phyloP scores from a whole-genome alignment of 2,329 filamentous ascomycete species.

The Xylariales sp. region DNA sequence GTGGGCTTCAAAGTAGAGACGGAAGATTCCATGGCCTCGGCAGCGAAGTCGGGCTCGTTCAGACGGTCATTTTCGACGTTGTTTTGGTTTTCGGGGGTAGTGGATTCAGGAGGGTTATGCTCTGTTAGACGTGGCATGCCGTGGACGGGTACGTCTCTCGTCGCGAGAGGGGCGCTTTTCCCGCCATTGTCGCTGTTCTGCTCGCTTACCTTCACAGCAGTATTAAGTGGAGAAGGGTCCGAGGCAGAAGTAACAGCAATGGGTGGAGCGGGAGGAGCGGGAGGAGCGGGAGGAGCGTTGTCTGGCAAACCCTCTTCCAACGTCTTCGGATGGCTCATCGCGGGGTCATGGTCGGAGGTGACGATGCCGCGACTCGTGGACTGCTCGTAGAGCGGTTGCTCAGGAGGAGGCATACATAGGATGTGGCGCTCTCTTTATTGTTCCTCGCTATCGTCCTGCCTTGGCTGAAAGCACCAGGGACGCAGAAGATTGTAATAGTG shows the following conservation, averaged over 20 bases:
- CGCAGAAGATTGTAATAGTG: neutral
- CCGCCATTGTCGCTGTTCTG: slow-evolving; percentile 18
- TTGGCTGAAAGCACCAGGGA: neutral
- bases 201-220: slow-evolving; percentile 7
- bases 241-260: slow-evolving; percentile 30
- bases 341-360: slow-evolving; percentile 47
- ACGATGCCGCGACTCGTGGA: slow-evolving; percentile 40
- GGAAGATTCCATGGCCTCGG: slow-evolving; percentile 56
- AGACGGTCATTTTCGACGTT: slow-evolving; percentile 2
- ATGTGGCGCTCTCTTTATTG: slow-evolving; percentile 9
- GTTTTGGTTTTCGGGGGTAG: slow-evolving; percentile 6
- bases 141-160: slow-evolving; percentile 9
- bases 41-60: slow-evolving; percentile 22
- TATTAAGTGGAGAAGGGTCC: slow-evolving; percentile 22
- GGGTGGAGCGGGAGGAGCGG: slow-evolving; percentile 23
- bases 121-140: slow-evolving; percentile 17
- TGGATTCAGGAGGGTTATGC: neutral
- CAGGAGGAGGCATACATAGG: slow-evolving; percentile 48
- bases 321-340: slow-evolving; percentile 48
- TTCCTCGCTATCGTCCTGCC: neutral
- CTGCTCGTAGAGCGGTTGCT: slow-evolving; percentile 40
- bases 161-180: neutral
- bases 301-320: slow-evolving; percentile 38
- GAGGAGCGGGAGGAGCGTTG: slow-evolving; percentile 21
- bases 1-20: slow-evolving; percentile 62